These are phyloP conservation scores for Geotrichum ghanense DNA, from an alignment of 805 yeast species.

Conservation along the genomic window DNA sequence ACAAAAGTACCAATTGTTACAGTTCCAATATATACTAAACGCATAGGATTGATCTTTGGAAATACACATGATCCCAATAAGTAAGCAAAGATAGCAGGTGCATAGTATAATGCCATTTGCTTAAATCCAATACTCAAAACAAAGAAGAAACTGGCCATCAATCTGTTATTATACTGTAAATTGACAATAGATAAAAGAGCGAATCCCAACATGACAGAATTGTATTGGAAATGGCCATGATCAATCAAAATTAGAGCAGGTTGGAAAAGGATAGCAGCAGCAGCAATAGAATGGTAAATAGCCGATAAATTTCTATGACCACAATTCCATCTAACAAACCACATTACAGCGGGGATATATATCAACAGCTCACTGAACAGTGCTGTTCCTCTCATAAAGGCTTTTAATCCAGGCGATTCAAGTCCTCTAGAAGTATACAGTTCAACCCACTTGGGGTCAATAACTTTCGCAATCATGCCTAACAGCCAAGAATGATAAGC, in stretches of 20 bases:
- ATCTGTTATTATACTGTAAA: conserved; percentile 49
- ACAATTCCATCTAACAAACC: conserved; percentile 62
- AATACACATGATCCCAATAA: conserved; percentile 44
- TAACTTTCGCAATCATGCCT: conserved; percentile 55
- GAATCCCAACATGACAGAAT: conserved; percentile 87
- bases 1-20: conserved; percentile 47
- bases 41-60: conserved; percentile 39
- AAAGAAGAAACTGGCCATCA: conserved; percentile 65
- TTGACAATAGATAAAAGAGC: conserved; percentile 57
- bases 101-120: conserved; percentile 90
- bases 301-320: conserved; percentile 42
- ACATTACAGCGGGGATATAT: conserved; percentile 71
- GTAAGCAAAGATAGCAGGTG: conserved; percentile 79
- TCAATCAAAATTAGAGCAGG: conserved; percentile 79
- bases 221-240: conserved; percentile 96
- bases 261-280: conserved; percentile 71
- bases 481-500: conserved; percentile 81
- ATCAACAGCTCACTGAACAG: conserved; percentile 60
- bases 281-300: conserved; percentile 64
- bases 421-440: conserved; percentile 63
- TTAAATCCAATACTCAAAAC: conserved; percentile 73
- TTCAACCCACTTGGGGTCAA: conserved; percentile 67
- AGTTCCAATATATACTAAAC: conserved; percentile 51
- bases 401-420: conserved; percentile 56
- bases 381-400: conserved; percentile 77